phyloP scores from a whole-genome alignment of 495 filamentous ascomycete genomes.

The Xylaria castorea region DNA sequence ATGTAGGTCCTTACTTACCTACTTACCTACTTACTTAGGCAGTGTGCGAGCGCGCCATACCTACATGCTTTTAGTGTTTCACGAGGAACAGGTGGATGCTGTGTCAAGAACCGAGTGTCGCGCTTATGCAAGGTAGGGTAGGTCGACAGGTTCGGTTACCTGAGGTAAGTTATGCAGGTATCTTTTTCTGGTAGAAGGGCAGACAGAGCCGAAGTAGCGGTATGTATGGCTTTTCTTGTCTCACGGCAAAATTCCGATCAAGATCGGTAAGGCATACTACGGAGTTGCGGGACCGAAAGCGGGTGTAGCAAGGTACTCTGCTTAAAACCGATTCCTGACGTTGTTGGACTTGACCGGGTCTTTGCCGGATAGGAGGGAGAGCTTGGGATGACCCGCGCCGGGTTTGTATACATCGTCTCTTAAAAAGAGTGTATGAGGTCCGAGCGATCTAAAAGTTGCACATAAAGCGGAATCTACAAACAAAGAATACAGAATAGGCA shows the following conservation, averaged over 20 bases:
- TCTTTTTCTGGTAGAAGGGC: slow-evolving; percentile 5
- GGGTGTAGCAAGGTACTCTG: background rate
- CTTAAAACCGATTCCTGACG: background rate
- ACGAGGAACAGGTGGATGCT: slow-evolving; percentile 12
- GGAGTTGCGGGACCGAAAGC: slow-evolving; percentile 7
- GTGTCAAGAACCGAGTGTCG: slow-evolving; percentile 26
- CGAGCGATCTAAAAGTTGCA: background rate
- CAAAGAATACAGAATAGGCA: background rate
- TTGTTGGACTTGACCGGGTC: background rate
- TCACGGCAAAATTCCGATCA: slow-evolving; percentile 19
- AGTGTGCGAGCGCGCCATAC: background rate
- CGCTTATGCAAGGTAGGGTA: slow-evolving; percentile 25
- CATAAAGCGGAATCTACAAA: background rate
- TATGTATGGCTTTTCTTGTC: slow-evolving; percentile 17
- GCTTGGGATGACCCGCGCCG: background rate
- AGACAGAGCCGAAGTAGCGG: slow-evolving; percentile 24
- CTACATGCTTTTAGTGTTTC: slow-evolving; percentile 5
- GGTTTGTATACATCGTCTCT: background rate
- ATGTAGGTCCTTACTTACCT: background rate
- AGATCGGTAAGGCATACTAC: slow-evolving; percentile 17
- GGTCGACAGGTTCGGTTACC: slow-evolving; percentile 26
- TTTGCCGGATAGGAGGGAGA: background rate
- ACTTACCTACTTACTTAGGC: background rate
- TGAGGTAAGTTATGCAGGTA: background rate
- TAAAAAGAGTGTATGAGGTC: background rate